These are phyloP conservation scores for Nicotiana knightiana DNA, from an alignment of 257 asterid genomes.

Conservation along the genomic window DNA sequence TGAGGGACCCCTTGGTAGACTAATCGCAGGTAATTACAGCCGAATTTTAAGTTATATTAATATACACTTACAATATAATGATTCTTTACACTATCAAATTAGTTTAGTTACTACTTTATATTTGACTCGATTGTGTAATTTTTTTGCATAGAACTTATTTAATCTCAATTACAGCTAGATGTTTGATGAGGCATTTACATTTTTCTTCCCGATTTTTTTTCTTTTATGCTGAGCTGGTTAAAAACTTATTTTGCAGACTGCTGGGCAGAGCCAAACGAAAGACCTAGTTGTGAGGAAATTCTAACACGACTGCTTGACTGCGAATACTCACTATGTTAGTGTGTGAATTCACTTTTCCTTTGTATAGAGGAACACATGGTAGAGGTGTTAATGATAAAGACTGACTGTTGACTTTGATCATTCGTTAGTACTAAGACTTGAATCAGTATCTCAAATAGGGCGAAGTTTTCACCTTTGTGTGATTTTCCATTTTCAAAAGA, in stretches of 20 bases:
- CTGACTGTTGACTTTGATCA: no score
- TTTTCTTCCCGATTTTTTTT: neutral
- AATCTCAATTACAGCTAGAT: no score
- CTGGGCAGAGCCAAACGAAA: conserved; percentile 73
- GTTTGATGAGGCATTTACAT: no score
- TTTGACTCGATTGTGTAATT: neutral
- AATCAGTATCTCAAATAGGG: no score
- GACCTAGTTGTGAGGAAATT: conserved; percentile 81
- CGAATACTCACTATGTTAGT: conserved; percentile 62
- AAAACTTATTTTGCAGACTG: conserved; percentile 46
- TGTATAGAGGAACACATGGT: conserved; percentile 31
- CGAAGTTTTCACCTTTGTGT: conserved; percentile 21
- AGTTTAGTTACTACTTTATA: neutral
- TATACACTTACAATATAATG: neutral
- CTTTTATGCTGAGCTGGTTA: neutral
- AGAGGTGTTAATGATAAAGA: conserved; percentile 29
- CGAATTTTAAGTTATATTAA: neutral
- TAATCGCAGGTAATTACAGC: conserved; percentile 52
- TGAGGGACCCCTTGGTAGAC: conserved; percentile 73
- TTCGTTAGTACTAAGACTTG: no score
- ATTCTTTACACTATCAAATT: neutral
- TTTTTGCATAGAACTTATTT: no score
- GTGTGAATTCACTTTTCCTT: conserved; percentile 9
- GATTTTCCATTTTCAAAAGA: conserved; percentile 15
- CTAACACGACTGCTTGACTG: conserved; percentile 67